Conservation (phyloP, 805 yeast genomes). For the Yarrowia sp. region DNA sequence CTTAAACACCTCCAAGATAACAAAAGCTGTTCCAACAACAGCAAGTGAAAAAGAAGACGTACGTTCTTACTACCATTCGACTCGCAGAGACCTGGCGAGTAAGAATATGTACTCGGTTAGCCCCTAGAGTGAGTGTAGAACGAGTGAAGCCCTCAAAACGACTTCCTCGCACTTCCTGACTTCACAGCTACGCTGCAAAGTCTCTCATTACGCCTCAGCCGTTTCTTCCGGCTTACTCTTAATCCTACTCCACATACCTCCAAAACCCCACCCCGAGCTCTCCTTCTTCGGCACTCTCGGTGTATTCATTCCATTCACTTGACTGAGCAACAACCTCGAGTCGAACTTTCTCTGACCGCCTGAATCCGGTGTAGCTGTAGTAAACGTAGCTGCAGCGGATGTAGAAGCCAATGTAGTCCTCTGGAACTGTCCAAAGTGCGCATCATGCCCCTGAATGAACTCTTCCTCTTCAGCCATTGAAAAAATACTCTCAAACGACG, state of each 20-base stretch:
- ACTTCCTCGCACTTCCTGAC: too few species aligned
- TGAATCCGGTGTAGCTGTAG: slow-evolving; percentile 1
- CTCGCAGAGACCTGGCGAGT: too few species aligned
- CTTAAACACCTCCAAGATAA: too few species aligned
- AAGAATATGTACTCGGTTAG: too few species aligned
- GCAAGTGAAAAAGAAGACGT: too few species aligned
- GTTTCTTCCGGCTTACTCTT: not conserved
- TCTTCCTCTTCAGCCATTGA: not conserved
- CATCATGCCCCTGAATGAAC: slow-evolving; percentile 20
- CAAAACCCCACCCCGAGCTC: slow-evolving; percentile 22
- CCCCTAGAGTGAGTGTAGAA: too few species aligned
- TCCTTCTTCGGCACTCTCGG: not conserved
- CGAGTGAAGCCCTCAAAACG: too few species aligned
- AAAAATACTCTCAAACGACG: slow-evolving; percentile 19
- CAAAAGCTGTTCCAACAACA: too few species aligned
- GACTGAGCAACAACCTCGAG: not conserved
- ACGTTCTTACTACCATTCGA: too few species aligned
- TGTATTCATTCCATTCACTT: not conserved
- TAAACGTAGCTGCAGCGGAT: slow-evolving; percentile 20
- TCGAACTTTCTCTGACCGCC: not conserved
- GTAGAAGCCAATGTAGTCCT: slow-evolving; percentile 3
- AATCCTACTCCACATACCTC: slow-evolving; percentile 8
- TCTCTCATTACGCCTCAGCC: not conserved
- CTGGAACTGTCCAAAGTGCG: slow-evolving; percentile 14
- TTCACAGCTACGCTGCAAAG: not conserved